A percentile compares a stretch with the other conserved stretches of the same genome.
These are phyloP conservation scores for Xylariales sp. DNA, from an alignment of 2,329 filamentous ascomycete genomes.

Conservation along the genomic window DNA sequence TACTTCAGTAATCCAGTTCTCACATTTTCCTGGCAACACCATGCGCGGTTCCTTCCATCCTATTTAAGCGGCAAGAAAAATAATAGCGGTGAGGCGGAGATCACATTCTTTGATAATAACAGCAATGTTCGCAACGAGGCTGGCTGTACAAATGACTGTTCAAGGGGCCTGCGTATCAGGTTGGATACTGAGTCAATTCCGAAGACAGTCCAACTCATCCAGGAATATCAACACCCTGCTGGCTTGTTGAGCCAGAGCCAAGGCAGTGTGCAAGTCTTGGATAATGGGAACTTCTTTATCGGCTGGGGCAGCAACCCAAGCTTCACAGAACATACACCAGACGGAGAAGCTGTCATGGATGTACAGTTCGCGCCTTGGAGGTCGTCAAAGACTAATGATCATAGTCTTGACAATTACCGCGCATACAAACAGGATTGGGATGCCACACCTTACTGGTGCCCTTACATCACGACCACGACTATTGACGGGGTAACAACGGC, in stretches of 20 bases:
- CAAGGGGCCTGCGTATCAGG: constrained; percentile 8
- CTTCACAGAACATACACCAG: constrained; percentile 1
- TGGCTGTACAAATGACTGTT: constrained; percentile 9
- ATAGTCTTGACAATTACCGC: constrained; percentile 10
- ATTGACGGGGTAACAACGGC: constrained; percentile 4
- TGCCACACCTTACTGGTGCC: constrained; percentile 9
- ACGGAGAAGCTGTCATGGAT: constrained; percentile 2
- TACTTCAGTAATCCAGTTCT: constrained; percentile 7
- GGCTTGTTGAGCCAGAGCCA: constrained; percentile 4
- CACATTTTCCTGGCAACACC: constrained; percentile 12
- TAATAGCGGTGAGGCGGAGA: constrained; percentile 5
- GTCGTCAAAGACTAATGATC: background rate
- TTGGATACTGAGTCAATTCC: constrained; percentile 5
- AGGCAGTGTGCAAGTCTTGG: constrained; percentile 3
- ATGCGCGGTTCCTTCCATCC: constrained; percentile 12
- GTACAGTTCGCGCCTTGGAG: constrained; percentile 11
- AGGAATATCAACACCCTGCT: constrained; percentile 10
- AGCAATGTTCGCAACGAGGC: constrained; percentile 5
- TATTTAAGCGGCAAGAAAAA: too few relatives aligned
- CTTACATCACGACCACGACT: constrained; percentile 5
- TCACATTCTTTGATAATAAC: constrained; percentile 13
- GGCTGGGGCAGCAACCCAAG: constrained; percentile 4
- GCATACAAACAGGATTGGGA: constrained; percentile 11
- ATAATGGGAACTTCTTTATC: constrained; percentile 3
- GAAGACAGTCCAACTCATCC: constrained; percentile 8